Evolutionary conservation across 331 rosid species (phyloP).

Genomic region (Pyracantha coccinea): DNA sequence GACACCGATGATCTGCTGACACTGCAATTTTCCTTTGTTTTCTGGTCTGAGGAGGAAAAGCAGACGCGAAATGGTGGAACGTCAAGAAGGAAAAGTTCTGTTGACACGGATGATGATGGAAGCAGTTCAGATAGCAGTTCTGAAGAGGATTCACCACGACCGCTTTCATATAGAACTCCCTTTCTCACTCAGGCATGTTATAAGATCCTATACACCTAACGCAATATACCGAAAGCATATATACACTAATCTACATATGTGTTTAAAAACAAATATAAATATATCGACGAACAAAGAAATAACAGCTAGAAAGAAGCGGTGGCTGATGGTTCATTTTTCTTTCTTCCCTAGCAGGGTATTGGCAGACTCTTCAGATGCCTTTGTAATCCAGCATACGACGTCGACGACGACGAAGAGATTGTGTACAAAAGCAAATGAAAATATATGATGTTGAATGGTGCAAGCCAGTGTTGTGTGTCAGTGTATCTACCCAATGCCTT

Average conservation of each 20-base stretch:
- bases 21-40: neutral
- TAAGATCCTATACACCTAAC: neutral
- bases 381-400: slow-evolving; percentile 96
- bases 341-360: slow-evolving; percentile 45
- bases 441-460: neutral
- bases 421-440: slow-evolving; percentile 64
- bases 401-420: slow-evolving; percentile 75
- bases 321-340: neutral
- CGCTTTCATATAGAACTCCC: slow-evolving; percentile 66
- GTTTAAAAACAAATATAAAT: too few relatives aligned
- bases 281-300: neutral
- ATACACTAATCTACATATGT: neutral
- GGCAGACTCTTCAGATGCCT: slow-evolving; percentile 97
- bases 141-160: slow-evolving; percentile 64
- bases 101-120: slow-evolving; percentile 49
- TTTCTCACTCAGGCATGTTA: slow-evolving; percentile 66
- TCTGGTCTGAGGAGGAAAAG: slow-evolving; percentile 38
- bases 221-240: neutral
- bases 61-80: slow-evolving; percentile 28
- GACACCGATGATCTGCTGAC: neutral
- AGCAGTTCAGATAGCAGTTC: slow-evolving; percentile 64
- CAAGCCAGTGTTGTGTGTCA: neutral
- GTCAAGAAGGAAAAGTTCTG: slow-evolving; percentile 47
- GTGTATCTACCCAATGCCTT: neutral
- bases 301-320: neutral